Evolutionary conservation across 306 rosid genomes (phyloP).

Genomic region (Mucuna pruriens): DNA sequence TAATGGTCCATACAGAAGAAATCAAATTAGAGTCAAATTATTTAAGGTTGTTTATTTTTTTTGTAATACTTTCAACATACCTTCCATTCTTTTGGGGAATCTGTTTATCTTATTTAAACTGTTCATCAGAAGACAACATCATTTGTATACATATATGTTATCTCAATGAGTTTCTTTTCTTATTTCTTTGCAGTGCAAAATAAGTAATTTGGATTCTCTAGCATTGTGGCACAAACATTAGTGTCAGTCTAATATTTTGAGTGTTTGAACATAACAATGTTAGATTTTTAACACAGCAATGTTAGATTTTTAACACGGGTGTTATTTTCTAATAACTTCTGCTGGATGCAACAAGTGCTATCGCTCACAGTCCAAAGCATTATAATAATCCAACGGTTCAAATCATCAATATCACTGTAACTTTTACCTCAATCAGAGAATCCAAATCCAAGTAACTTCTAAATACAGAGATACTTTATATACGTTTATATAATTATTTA

Average conservation of each 20-base stretch:
- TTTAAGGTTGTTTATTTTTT: conserved; percentile 39
- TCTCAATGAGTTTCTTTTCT: neutral
- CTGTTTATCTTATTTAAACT: conserved; percentile 29
- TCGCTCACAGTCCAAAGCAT: too few relatives aligned
- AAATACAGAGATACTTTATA: neutral
- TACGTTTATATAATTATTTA: neutral
- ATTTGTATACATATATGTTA: conserved; percentile 17
- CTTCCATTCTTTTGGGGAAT: conserved; percentile 25
- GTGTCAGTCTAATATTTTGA: too few relatives aligned
- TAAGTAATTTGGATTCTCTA: neutral
- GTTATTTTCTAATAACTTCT: too few relatives aligned
- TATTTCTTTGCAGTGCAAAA: neutral
- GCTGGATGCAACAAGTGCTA: too few relatives aligned
- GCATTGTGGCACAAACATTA: too few relatives aligned
- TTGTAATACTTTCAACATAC: conserved; percentile 40
- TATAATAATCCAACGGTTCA: too few relatives aligned
- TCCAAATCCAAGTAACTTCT: too few relatives aligned
- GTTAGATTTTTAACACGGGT: too few relatives aligned
- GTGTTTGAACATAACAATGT: too few relatives aligned
- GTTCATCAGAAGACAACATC: conserved; percentile 33
- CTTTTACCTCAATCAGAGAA: too few relatives aligned
- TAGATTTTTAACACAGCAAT: too few relatives aligned
- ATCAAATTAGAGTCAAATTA: conserved; percentile 36
- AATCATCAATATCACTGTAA: too few relatives aligned
- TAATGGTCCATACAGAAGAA: conserved; percentile 42